These are phyloP conservation scores for Rubroboletus satanas DNA, from an alignment of 768 basidiomycete genomes.

Conservation along the genomic window DNA sequence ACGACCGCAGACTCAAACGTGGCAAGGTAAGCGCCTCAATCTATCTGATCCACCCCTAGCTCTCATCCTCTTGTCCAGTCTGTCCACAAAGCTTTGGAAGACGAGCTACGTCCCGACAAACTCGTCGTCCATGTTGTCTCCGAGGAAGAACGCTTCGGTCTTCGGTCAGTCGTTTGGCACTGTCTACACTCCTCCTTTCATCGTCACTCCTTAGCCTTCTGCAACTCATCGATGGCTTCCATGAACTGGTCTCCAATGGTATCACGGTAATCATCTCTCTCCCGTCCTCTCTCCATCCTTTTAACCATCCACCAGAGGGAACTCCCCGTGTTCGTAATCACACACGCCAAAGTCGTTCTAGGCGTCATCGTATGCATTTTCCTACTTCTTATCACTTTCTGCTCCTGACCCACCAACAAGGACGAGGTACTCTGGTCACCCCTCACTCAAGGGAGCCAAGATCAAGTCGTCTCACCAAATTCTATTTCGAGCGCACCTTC, in stretches of 20 bases:
- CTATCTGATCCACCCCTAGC: not conserved
- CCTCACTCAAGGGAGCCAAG: not conserved
- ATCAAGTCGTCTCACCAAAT: conserved; percentile 1
- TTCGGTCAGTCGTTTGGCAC: conserved; percentile 46
- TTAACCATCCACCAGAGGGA: conserved; percentile 53
- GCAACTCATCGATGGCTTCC: conserved; percentile 67
- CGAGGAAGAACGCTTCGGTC: conserved; percentile 73
- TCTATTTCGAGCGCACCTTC: conserved; percentile 19
- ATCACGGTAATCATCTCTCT: conserved; percentile 44
- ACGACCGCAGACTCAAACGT: conserved; percentile 50
- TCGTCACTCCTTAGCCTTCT: conserved; percentile 49
- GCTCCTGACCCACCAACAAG: conserved; percentile 31
- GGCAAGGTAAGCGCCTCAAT: conserved; percentile 45
- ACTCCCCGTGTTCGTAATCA: conserved; percentile 76
- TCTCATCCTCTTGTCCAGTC: conserved; percentile 36
- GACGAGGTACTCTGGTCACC: conserved; percentile 44
- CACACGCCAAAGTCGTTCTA: conserved; percentile 59
- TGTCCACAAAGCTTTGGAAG: conserved; percentile 75
- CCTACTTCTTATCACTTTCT: not conserved
- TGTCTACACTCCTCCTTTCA: not conserved
- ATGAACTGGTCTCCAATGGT: conserved; percentile 44
- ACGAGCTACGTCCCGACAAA: conserved; percentile 60
- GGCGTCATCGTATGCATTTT: conserved; percentile 64
- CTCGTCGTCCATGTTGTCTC: conserved; percentile 47
- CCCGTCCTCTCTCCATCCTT: not conserved